Evolutionary conservation across 768 basidiomycete species (phyloP).

Genomic region (Trametes gibbosa): DNA sequence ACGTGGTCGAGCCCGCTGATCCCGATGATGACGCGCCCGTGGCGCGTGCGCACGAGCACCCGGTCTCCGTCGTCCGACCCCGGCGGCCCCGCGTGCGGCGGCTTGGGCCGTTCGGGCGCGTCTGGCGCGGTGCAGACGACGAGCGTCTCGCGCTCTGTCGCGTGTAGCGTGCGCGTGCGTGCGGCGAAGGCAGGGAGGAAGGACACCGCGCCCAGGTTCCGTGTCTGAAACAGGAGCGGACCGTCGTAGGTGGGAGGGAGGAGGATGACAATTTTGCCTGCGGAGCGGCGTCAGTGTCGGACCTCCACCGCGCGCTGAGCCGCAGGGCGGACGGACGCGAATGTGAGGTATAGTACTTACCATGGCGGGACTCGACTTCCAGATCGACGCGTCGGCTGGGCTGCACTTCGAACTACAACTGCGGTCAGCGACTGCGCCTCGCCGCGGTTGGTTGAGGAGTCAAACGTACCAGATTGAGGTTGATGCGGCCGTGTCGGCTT

Average conservation of each 20-base stretch:
- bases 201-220: conserved; percentile 1
- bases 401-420: conserved; percentile 11
- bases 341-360: not conserved
- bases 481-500: conserved; percentile 22
- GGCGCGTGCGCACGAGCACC: conserved; percentile 14
- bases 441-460: not conserved
- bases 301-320: too few species aligned
- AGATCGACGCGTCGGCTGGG: conserved; percentile 15
- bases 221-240: conserved; percentile 12
- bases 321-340: too few species aligned
- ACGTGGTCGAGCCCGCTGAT: conserved; percentile 19
- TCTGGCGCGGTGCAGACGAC: conserved; percentile 8
- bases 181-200: conserved; percentile 22
- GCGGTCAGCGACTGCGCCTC: not conserved
- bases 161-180: conserved; percentile 19
- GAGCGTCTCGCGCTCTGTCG: conserved; percentile 18
- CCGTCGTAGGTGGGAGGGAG: conserved; percentile 23
- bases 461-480: conserved; percentile 24
- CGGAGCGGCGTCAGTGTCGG: too few species aligned
- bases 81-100: not conserved
- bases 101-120: not conserved
- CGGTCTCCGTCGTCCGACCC: conserved; percentile 1
- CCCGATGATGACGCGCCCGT: conserved; percentile 22
- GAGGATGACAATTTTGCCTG: conserved; percentile 17
- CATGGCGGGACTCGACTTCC: conserved; percentile 9